Evolutionary conservation across 1,284 basidiomycete species (phyloP), one percentile per base, ranked within the genome.

Genomic region (Coriolopsis trogii): DNA sequence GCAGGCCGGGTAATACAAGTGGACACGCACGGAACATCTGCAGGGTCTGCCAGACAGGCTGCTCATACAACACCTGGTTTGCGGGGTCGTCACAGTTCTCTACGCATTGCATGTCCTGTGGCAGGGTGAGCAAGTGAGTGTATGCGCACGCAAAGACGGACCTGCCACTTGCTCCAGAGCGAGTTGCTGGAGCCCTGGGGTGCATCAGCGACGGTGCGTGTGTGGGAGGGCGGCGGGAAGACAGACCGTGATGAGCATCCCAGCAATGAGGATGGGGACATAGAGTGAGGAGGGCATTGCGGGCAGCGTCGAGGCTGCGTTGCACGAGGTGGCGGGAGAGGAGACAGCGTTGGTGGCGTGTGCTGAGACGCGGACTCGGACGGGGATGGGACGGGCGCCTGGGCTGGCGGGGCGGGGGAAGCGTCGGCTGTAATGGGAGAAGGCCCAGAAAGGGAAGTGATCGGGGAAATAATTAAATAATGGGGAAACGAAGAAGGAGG

Each of bases 41-140:
- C 38, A 95, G 80, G 9, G 91, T 94, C 73, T 95, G 93, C 90
- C 91, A 95, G 23, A 95, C 91, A 1, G 93, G 93, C 69, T 95
- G 93, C 65, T 95, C 91, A 69, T 91, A 95, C 36, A 92, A 78
- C 39, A 93, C 76, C 55, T 78, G 84, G 29, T 75, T 71, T 38
- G 67, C 55, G 20, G 81, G 74, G 64, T 87, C 81, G 52, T 71
- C 65, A 67, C 93, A 96, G 70, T 94, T 89, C 79, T 94, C 93
- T 47, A 95, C 93, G 65, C 93, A 96, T 85, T 95, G 91, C 89
- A 93, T 94, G 68, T 95, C 93, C 86, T 93, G 62, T 16, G 36
- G 40, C 51, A 28, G 16, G 23, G 44, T 57, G 39, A 37, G 58
- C 50, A 50, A 52, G 38, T 49, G 55, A 16, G 48, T 56, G 46